phyloP scores from a whole-genome alignment of 176 grass and related monocot species.

The Carex parvula region DNA sequence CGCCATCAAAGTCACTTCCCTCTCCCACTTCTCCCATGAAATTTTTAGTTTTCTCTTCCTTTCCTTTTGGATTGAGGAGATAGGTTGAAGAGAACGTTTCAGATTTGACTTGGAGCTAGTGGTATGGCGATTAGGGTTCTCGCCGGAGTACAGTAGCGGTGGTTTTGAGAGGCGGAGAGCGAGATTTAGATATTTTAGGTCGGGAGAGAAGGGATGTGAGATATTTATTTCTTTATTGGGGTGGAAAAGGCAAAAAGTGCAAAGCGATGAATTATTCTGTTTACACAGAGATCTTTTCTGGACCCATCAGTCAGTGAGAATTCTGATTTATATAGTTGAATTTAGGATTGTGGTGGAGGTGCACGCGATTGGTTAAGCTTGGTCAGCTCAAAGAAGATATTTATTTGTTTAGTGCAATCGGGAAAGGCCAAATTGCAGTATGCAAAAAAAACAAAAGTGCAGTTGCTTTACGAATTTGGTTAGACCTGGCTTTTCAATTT shows the following conservation, averaged over 20 bases:
- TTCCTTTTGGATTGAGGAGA: neutral
- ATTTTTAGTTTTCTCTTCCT: neutral
- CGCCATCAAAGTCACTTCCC: constrained; percentile 26
- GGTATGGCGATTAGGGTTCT: neutral
- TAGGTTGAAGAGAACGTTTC: neutral
- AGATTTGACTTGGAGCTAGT: neutral
- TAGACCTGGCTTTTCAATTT: neutral
- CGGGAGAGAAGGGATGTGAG: neutral
- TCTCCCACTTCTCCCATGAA: constrained; percentile 42
- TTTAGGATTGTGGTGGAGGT: neutral
- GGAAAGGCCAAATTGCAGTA: neutral
- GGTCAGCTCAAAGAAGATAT: neutral
- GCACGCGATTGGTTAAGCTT: neutral
- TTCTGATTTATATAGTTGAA: neutral
- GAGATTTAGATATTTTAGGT: constrained; percentile 28
- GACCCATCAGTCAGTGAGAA: neutral
- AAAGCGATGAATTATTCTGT: neutral
- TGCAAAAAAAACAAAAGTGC: neutral
- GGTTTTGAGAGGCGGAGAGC: neutral
- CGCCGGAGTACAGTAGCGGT: constrained; percentile 12
- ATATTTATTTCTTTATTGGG: constrained; percentile 18
- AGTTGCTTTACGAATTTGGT: neutral
- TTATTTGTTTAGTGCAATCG: constrained; percentile 1
- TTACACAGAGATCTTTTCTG: neutral
- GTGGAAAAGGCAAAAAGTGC: constrained; percentile 2